Conservation (phyloP, 495 filamentous ascomycete genomes). For the Daldinia vernicosa region DNA sequence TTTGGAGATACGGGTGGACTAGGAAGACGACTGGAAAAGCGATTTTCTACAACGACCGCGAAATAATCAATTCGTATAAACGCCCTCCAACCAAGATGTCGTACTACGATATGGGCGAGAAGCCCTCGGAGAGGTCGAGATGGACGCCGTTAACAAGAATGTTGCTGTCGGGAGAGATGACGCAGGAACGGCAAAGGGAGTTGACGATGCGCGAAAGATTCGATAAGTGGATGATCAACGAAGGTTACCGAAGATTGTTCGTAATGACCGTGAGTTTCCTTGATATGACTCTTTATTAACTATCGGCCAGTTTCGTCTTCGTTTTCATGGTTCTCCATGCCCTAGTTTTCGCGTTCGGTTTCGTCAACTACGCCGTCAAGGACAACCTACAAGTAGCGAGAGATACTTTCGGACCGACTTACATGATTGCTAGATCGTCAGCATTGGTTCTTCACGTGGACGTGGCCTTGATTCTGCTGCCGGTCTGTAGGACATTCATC, state of each 20-base stretch:
- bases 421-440: slow-evolving; percentile 74
- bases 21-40: slow-evolving; percentile 11
- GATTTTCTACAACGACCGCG: slow-evolving; percentile 13
- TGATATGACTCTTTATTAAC: slow-evolving; percentile 37
- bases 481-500: slow-evolving; percentile 81
- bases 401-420: slow-evolving; percentile 72
- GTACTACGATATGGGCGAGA: slow-evolving; percentile 53
- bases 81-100: slow-evolving; percentile 50
- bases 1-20: background rate
- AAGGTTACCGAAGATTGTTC: slow-evolving; percentile 77
- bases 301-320: slow-evolving; percentile 67
- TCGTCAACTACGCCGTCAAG: slow-evolving; percentile 78
- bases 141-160: slow-evolving; percentile 75
- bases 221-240: slow-evolving; percentile 78
- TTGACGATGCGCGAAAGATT: slow-evolving; percentile 63
- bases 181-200: slow-evolving; percentile 66
- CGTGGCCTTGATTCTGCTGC: slow-evolving; percentile 76
- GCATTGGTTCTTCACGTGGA: slow-evolving; percentile 79
- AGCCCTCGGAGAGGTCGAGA: slow-evolving; percentile 69
- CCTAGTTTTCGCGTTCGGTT: slow-evolving; percentile 75
- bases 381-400: slow-evolving; percentile 70
- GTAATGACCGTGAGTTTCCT: slow-evolving; percentile 45
- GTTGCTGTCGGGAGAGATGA: slow-evolving; percentile 76
- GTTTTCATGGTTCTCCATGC: slow-evolving; percentile 72
- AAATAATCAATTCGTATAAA: slow-evolving; percentile 4